These are phyloP conservation scores for Cladobotryum protrusum DNA, from an alignment of 2,329 filamentous ascomycete genomes.

Conservation along the genomic window DNA sequence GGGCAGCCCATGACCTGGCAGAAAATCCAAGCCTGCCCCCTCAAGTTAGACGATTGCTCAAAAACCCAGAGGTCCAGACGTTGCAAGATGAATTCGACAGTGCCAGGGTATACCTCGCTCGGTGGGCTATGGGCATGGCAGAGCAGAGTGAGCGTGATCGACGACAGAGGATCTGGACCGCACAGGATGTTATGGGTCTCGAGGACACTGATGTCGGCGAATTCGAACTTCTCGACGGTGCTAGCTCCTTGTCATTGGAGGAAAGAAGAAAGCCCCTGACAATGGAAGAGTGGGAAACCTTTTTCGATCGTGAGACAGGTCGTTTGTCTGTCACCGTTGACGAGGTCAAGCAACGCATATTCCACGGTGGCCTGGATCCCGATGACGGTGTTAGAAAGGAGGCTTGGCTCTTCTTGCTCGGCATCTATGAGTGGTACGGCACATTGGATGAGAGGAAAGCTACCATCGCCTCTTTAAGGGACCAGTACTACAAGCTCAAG, in stretches of 20 bases:
- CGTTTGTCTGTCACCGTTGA: slow-evolving; percentile 73
- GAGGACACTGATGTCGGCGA: slow-evolving; percentile 94
- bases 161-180: slow-evolving; percentile 85
- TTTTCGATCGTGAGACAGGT: slow-evolving; percentile 73
- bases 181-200: slow-evolving; percentile 83
- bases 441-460: slow-evolving; percentile 77
- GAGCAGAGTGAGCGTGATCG: slow-evolving; percentile 90
- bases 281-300: slow-evolving; percentile 81
- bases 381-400: slow-evolving; percentile 93
- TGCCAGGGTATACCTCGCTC: slow-evolving; percentile 83
- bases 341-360: slow-evolving; percentile 95
- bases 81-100: slow-evolving; percentile 97
- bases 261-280: slow-evolving; percentile 74
- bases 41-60: slow-evolving; percentile 76
- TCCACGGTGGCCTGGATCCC: slow-evolving; percentile 83
- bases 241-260: slow-evolving; percentile 64
- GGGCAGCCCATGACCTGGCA: slow-evolving; percentile 84
- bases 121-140: slow-evolving; percentile 98
- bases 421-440: slow-evolving; percentile 90
- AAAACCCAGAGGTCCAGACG: slow-evolving; percentile 90
- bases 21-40: slow-evolving; percentile 89
- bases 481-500: slow-evolving; percentile 92
- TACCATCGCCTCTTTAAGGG: slow-evolving; percentile 75
- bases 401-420: slow-evolving; percentile 90
- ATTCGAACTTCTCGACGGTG: slow-evolving; percentile 87